Evolutionary conservation across 2,329 filamentous ascomycete species (phyloP).

Genomic region (Coniochaeta prunicola): DNA sequence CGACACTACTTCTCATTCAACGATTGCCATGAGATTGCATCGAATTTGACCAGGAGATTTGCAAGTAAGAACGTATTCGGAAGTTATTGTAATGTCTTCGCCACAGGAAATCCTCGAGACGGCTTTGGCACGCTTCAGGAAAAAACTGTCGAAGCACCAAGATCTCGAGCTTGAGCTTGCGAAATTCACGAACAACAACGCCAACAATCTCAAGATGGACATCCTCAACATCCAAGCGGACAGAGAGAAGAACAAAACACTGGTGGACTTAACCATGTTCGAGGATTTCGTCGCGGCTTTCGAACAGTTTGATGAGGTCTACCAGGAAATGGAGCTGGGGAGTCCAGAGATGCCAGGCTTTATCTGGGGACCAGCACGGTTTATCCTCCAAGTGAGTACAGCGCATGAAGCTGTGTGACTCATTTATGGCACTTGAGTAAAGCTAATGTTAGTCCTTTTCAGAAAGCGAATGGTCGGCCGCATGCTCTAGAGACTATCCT

Average conservation of each 20-base stretch:
- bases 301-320: conserved; percentile 11
- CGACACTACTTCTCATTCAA: too few species aligned
- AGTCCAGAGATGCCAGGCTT: conserved; percentile 3
- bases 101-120: not conserved
- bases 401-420: too few species aligned
- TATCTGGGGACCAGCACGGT: conserved; percentile 22
- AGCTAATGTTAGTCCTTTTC: not conserved
- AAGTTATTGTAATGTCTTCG: not conserved
- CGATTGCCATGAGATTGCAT: not conserved
- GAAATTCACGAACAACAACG: conserved; percentile 10
- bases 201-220: conserved; percentile 12
- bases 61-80: too few species aligned
- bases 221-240: conserved; percentile 17
- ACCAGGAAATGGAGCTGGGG: conserved; percentile 6
- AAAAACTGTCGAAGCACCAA: conserved; percentile 7
- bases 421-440: not conserved
- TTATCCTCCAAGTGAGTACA: conserved; percentile 13
- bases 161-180: conserved; percentile 4
- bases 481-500: conserved; percentile 12
- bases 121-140: conserved; percentile 8
- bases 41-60: too few species aligned
- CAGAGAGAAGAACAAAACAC: conserved; percentile 15
- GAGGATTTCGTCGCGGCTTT: conserved; percentile 15
- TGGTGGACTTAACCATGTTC: conserved; percentile 20
- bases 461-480: not conserved